A percentile compares a stretch with the other conserved stretches of the same genome.
These are phyloP conservation scores for Ochromonas danica DNA, from an alignment of 108 stramenopile genomes.

Conservation along the genomic window DNA sequence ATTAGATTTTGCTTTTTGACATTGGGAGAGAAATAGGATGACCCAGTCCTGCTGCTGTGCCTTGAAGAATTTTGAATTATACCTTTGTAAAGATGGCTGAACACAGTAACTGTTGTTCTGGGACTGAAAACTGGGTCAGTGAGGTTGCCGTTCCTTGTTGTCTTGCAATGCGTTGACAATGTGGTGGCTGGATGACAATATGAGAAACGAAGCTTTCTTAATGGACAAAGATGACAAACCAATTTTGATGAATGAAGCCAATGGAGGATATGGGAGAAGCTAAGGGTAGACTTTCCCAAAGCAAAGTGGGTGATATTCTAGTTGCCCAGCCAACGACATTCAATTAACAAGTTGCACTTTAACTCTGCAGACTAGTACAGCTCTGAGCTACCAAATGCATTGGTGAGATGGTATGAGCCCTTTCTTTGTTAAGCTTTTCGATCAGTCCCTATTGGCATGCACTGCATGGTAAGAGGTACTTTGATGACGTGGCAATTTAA, in stretches of 20 bases:
- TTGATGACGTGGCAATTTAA: conserved; percentile 16
- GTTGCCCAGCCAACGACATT: conserved; percentile 13
- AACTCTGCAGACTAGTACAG: conserved; percentile 15
- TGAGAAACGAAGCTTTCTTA: conserved; percentile 16
- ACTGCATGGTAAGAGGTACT: conserved; percentile 15
- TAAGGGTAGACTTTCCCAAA: conserved; percentile 15
- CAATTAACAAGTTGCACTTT: conserved; percentile 17
- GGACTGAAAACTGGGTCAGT: conserved; percentile 14
- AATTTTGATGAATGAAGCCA: conserved; percentile 17
- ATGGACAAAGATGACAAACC: conserved; percentile 15
- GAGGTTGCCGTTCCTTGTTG: conserved; percentile 13
- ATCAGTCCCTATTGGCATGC: conserved; percentile 14
- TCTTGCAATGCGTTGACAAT: conserved; percentile 15
- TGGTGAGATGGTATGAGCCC: conserved; percentile 13
- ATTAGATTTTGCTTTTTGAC: conserved; percentile 17
- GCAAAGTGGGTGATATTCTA: conserved; percentile 15
- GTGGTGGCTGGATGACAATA: conserved; percentile 14
- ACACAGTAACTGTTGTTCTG: conserved; percentile 15
- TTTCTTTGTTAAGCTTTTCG: conserved; percentile 17
- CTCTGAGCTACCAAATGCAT: conserved; percentile 15
- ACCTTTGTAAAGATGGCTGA: conserved; percentile 15
- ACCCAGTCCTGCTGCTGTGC: conserved; percentile 12
- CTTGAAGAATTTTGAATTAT: conserved; percentile 17
- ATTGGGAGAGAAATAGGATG: conserved; percentile 15
- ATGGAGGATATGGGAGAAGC: conserved; percentile 14